Percentiles rank a stretch among this genome's conserved stretches.
phyloP scores from a whole-genome alignment of 2,329 filamentous ascomycete genomes.

The Diaporthe vexans region DNA sequence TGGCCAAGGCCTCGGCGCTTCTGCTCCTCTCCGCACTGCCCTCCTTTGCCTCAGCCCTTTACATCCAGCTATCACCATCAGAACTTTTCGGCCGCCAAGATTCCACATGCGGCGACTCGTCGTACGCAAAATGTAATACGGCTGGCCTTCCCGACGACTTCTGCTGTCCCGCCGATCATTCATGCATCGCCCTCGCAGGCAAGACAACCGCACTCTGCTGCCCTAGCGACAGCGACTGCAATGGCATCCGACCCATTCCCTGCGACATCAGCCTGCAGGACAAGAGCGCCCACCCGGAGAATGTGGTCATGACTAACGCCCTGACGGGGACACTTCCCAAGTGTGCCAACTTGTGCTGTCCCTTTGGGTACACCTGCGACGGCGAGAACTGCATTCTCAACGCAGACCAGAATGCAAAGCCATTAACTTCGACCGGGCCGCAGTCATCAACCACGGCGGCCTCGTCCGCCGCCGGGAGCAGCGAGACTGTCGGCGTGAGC shows the following conservation, averaged over 20 bases:
- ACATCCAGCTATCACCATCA: constrained; percentile 33
- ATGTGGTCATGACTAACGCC: constrained; percentile 76
- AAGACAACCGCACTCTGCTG: constrained; percentile 80
- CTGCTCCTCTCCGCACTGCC: constrained; percentile 38
- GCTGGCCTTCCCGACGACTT: constrained; percentile 72
- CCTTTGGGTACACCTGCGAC: constrained; percentile 78
- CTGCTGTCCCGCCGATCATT: constrained; percentile 70
- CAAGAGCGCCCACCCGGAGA: constrained; percentile 66
- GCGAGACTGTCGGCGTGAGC: constrained; percentile 40
- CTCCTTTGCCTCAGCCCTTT: constrained; percentile 36
- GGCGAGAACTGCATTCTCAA: constrained; percentile 65
- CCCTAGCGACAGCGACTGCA: constrained; percentile 69
- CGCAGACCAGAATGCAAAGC: constrained; percentile 61
- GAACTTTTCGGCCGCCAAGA: constrained; percentile 34
- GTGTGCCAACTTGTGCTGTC: constrained; percentile 77
- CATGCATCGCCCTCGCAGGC: constrained; percentile 74
- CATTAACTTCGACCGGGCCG: constrained; percentile 41
- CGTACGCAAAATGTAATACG: constrained; percentile 65
- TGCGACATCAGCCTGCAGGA: constrained; percentile 76
- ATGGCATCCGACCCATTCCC: constrained; percentile 72
- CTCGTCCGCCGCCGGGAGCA: constrained; percentile 44
- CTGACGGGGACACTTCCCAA: constrained; percentile 67
- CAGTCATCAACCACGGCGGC: constrained; percentile 45
- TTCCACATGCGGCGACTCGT: constrained; percentile 40
- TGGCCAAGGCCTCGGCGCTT: constrained; percentile 34